These are phyloP conservation scores for Oenanthe sinensis DNA, from an alignment of 129 eudicot species.

Conservation along the genomic window DNA sequence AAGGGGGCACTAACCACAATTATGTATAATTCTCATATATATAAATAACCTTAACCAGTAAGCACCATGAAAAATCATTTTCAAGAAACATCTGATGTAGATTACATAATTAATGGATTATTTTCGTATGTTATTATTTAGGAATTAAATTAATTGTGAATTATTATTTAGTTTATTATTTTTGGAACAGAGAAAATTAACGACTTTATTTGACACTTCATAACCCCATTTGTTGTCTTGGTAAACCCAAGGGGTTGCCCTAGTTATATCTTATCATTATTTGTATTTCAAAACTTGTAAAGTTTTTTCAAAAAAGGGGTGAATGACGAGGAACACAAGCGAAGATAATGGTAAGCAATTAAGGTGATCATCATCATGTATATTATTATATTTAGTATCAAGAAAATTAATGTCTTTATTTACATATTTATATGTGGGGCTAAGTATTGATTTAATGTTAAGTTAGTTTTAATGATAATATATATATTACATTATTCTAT, in stretches of 20 bases:
- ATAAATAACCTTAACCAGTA: neutral
- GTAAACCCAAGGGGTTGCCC: neutral
- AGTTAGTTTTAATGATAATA: no score
- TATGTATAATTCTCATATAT: neutral
- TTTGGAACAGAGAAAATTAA: neutral
- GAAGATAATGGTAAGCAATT: neutral
- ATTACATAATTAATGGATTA: no score
- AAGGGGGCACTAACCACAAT: neutral
- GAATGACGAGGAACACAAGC: neutral
- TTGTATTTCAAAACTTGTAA: neutral
- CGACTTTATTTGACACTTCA: neutral
- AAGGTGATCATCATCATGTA: neutral
- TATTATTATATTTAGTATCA: no score
- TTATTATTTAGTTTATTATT: no score
- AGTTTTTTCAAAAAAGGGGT: no score
- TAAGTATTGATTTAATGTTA: no score
- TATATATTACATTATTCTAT: no score
- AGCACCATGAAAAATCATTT: neutral
- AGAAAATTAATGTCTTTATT: no score
- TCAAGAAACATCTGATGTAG: neutral
- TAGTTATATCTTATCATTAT: no score
- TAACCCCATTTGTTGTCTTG: neutral
- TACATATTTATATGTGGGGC: no score
- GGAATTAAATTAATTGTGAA: no score
- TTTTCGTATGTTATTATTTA: no score